Percentiles rank a stretch among this genome's conserved stretches.
Conservation (phyloP, 345 rosid genomes). For the Kernera saxatilis region DNA sequence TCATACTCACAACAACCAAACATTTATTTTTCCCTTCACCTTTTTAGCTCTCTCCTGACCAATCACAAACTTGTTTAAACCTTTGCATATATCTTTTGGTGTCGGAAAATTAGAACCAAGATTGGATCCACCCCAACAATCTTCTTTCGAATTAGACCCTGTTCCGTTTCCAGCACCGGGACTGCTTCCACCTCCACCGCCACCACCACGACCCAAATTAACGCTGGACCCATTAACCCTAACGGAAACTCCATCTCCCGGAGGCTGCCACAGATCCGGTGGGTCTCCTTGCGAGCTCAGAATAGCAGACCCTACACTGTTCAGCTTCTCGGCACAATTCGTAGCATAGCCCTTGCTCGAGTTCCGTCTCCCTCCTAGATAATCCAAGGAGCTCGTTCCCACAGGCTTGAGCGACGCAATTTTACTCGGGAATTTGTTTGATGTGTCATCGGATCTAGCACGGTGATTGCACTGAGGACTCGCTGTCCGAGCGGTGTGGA, state of each 20-base stretch:
- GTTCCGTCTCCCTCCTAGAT: constrained; percentile 25
- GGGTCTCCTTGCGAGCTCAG: constrained; percentile 74
- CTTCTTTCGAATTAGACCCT: constrained; percentile 60
- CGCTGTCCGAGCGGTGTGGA: constrained; percentile 45
- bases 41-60: constrained; percentile 97
- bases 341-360: constrained; percentile 23
- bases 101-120: constrained; percentile 86
- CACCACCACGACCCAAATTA: constrained; percentile 41
- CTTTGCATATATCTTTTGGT: constrained; percentile 93
- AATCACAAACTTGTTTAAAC: constrained; percentile 88
- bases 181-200: constrained; percentile 31
- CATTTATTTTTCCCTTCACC: constrained; percentile 60
- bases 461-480: constrained; percentile 36
- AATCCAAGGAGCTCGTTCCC: constrained; percentile 37
- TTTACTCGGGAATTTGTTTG: constrained; percentile 36
- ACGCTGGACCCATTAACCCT: constrained; percentile 38
- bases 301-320: constrained; percentile 13
- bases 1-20: not conserved
- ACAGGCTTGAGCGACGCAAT: constrained; percentile 56
- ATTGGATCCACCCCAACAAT: constrained; percentile 88
- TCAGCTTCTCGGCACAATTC: constrained; percentile 29
- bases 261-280: constrained; percentile 99
- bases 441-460: constrained; percentile 46
- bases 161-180: constrained; percentile 31
- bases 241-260: constrained; percentile 69